phyloP scores from a whole-genome alignment of 2,329 filamentous ascomycete species.

The Penicillium capsulatum region DNA sequence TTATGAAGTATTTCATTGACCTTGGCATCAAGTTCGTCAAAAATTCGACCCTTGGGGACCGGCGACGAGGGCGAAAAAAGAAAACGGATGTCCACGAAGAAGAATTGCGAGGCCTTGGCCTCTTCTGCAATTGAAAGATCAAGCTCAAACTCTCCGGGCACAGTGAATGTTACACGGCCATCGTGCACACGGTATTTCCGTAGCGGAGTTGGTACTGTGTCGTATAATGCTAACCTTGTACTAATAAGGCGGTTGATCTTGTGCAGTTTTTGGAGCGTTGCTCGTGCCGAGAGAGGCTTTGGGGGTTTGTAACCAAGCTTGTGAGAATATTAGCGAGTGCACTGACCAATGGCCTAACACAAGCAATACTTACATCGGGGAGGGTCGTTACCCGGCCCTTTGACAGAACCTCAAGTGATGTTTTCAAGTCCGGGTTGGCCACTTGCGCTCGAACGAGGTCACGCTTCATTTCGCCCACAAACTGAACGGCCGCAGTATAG shows the following conservation, averaged over 20 bases:
- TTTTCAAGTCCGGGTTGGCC: conserved; percentile 85
- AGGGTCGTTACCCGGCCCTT: conserved; percentile 73
- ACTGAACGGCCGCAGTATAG: conserved; percentile 59
- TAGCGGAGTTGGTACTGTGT: conserved; percentile 75
- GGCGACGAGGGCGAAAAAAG: conserved; percentile 68
- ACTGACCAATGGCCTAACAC: not conserved
- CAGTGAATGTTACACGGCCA: conserved; percentile 84
- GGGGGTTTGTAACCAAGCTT: conserved; percentile 57
- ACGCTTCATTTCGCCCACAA: conserved; percentile 67
- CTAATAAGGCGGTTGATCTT: conserved; percentile 80
- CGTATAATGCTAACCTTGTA: conserved; percentile 77
- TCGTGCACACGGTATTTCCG: conserved; percentile 72
- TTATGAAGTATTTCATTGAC: conserved; percentile 67
- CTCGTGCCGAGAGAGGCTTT: conserved; percentile 64
- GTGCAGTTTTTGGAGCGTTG: conserved; percentile 69
- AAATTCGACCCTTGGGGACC: conserved; percentile 59
- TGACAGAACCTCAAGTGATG: conserved; percentile 77
- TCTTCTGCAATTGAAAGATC: conserved; percentile 89
- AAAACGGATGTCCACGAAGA: conserved; percentile 89
- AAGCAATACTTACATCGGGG: conserved; percentile 60
- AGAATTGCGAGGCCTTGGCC: conserved; percentile 77
- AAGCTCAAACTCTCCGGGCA: conserved; percentile 82
- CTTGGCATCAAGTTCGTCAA: conserved; percentile 62
- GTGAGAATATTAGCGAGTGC: conserved; percentile 5
- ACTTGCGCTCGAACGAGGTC: conserved; percentile 69